phyloP scores from a whole-genome alignment of 805 yeast genomes.

The Torulaspora indica region DNA sequence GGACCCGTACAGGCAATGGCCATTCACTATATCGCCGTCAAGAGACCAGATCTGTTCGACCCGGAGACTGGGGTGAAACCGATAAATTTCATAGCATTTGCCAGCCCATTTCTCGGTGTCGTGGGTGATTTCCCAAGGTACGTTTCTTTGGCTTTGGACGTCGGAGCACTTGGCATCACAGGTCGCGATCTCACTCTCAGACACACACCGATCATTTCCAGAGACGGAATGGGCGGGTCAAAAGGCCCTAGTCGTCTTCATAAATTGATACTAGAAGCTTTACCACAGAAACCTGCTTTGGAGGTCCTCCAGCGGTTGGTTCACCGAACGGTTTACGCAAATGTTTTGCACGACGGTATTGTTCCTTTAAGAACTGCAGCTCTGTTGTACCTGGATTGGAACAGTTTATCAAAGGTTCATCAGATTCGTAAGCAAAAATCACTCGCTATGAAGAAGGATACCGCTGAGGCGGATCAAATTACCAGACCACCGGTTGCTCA shows the following conservation, averaged over 20 bases:
- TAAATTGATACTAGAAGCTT: conserved; percentile 61
- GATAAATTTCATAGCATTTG: conserved; percentile 72
- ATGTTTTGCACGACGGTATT: conserved; percentile 87
- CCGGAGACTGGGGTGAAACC: conserved; percentile 49
- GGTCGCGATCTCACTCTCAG: conserved; percentile 84
- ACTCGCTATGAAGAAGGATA: neutral
- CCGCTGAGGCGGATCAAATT: neutral
- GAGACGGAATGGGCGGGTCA: conserved; percentile 27
- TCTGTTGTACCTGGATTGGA: conserved; percentile 78
- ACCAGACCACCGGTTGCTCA: conserved; percentile 4
- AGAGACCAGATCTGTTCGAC: conserved; percentile 66
- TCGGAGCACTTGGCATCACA: conserved; percentile 88
- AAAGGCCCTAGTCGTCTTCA: conserved; percentile 12
- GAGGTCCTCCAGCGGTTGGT: conserved; percentile 56
- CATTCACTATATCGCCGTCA: conserved; percentile 59
- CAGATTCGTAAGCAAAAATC: conserved; percentile 28
- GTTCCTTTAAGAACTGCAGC: conserved; percentile 93
- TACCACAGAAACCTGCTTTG: conserved; percentile 75
- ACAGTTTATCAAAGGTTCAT: conserved; percentile 54
- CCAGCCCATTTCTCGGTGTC: conserved; percentile 86
- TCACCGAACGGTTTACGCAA: conserved; percentile 81
- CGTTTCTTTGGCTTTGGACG: conserved; percentile 74
- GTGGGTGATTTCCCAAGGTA: conserved; percentile 83
- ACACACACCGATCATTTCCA: conserved; percentile 34
- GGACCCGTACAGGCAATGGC: conserved; percentile 92